phyloP scores from a whole-genome alignment of 305 asterid genomes.

The Fraxinus xanthoxyloides region DNA sequence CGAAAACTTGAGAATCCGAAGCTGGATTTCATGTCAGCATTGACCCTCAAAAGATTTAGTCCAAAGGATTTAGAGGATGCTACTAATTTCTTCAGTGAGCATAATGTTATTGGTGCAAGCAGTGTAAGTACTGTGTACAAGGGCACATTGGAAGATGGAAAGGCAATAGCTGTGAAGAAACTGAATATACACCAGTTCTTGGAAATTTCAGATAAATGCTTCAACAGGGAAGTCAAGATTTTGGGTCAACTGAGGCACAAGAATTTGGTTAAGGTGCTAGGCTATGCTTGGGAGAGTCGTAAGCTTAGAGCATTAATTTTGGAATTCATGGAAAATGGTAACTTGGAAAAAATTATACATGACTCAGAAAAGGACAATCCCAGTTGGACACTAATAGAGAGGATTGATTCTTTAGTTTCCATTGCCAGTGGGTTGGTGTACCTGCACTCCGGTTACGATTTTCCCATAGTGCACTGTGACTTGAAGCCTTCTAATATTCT shows the following conservation, averaged over 20 bases:
- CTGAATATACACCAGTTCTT: conserved; percentile 55
- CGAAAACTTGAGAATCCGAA: conserved; percentile 16
- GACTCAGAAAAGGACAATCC: conserved; percentile 12
- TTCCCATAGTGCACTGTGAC: conserved; percentile 81
- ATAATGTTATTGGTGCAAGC: conserved; percentile 70
- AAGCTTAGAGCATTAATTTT: conserved; percentile 63
- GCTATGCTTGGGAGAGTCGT: conserved; percentile 87
- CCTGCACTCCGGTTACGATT: conserved; percentile 72
- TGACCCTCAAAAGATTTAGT: conserved; percentile 50
- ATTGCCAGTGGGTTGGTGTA: conserved; percentile 58
- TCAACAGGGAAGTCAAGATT: conserved; percentile 63
- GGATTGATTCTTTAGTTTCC: conserved; percentile 58
- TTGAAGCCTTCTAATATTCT: conserved; percentile 89
- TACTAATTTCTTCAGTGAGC: conserved; percentile 51
- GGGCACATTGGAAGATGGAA: conserved; percentile 50
- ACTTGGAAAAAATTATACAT: conserved; percentile 59
- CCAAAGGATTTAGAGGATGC: conserved; percentile 48
- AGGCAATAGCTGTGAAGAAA: conserved; percentile 58
- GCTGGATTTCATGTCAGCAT: conserved; percentile 27
- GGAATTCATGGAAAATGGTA: conserved; percentile 84
- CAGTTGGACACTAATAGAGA: conserved; percentile 40
- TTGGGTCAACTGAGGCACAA: conserved; percentile 61
- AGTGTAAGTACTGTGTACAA: conserved; percentile 71
- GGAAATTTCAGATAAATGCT: conserved; percentile 58
- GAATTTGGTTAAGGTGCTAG: conserved; percentile 70